Evolutionary conservation across 495 filamentous ascomycete species (phyloP).

Genomic region (Lindgomyces ingoldianus): DNA sequence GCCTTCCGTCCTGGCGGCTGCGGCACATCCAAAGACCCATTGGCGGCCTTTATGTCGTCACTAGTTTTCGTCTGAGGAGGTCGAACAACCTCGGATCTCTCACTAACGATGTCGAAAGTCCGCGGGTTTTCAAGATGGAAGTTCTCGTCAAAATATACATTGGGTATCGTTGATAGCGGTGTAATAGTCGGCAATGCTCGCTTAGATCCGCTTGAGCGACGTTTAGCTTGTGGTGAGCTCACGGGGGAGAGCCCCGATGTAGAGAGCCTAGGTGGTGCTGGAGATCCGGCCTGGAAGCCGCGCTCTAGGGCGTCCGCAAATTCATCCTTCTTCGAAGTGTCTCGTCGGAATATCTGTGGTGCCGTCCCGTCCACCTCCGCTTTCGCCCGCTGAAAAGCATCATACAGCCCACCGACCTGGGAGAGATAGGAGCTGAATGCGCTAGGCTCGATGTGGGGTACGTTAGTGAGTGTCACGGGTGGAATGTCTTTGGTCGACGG

Average conservation of each 20-base stretch:
- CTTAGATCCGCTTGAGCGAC: slow-evolving; percentile 57
- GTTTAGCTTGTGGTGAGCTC: slow-evolving; percentile 50
- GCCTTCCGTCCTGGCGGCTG: slow-evolving; percentile 66
- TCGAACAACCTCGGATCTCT: slow-evolving; percentile 87
- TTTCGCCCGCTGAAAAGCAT: slow-evolving; percentile 77
- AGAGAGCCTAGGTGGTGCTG: slow-evolving; percentile 14
- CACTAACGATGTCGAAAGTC: slow-evolving; percentile 95
- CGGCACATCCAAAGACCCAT: slow-evolving; percentile 64
- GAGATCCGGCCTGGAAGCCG: slow-evolving; percentile 21
- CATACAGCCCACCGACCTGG: slow-evolving; percentile 78
- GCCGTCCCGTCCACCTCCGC: slow-evolving; percentile 60
- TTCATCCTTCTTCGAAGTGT: slow-evolving; percentile 55
- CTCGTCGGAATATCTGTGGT: slow-evolving; percentile 42
- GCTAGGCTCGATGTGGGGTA: slow-evolving; percentile 74
- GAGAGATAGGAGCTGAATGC: slow-evolving; percentile 82
- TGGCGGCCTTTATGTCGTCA: slow-evolving; percentile 58
- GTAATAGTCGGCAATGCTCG: slow-evolving; percentile 65
- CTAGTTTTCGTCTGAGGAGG: slow-evolving; percentile 58
- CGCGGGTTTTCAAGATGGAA: slow-evolving; percentile 96
- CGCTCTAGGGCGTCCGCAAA: slow-evolving; percentile 41
- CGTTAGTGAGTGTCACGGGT: slow-evolving; percentile 88
- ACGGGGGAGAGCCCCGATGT: slow-evolving; percentile 49
- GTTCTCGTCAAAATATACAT: slow-evolving; percentile 90
- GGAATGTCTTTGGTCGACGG: slow-evolving; percentile 93
- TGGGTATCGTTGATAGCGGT: slow-evolving; percentile 87